Percentiles rank a stretch among this genome's conserved stretches.
Evolutionary conservation across 495 filamentous ascomycete genomes (phyloP).

Genomic region (Cryomyces minteri): DNA sequence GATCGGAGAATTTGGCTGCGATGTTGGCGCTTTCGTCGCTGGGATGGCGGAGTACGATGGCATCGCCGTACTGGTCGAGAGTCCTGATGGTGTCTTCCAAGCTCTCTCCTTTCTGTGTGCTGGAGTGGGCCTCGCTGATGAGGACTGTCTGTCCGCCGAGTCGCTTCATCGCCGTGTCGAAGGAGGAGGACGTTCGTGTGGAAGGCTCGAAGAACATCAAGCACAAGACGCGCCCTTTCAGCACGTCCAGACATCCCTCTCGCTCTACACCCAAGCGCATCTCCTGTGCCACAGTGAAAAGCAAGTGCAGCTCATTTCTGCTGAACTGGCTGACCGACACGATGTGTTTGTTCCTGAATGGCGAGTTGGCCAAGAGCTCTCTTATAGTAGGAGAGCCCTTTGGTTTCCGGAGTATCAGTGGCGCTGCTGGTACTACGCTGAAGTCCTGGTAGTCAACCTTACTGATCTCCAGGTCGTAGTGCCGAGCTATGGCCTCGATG

Average conservation of each 20-base stretch:
- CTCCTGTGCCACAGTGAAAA: constrained; percentile 92
- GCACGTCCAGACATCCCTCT: constrained; percentile 69
- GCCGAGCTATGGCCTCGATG: constrained; percentile 79
- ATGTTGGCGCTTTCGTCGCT: constrained; percentile 55
- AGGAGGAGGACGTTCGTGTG: constrained; percentile 87
- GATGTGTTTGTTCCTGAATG: constrained; percentile 74
- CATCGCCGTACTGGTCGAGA: constrained; percentile 83
- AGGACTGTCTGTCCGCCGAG: constrained; percentile 70
- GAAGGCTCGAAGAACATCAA: constrained; percentile 97
- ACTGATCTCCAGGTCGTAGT: constrained; percentile 66
- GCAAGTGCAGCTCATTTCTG: constrained; percentile 67
- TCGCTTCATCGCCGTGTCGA: constrained; percentile 95
- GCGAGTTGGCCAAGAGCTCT: constrained; percentile 55
- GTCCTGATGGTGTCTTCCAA: constrained; percentile 89
- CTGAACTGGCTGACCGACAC: constrained; percentile 79
- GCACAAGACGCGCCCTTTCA: constrained; percentile 69
- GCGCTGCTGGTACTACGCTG: constrained; percentile 3
- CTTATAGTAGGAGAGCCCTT: constrained; percentile 35
- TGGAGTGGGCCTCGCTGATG: constrained; percentile 63
- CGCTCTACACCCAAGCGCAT: constrained; percentile 87
- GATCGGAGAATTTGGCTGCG: constrained; percentile 68
- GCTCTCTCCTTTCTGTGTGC: constrained; percentile 79
- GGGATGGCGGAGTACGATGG: constrained; percentile 84
- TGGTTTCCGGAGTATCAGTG: neutral
- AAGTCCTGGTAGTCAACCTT: constrained; percentile 59